A percentile compares a stretch with the other conserved stretches of the same genome.
Conservation (phyloP, 805 yeast species). For the Wickerhamiella sergipiensis region DNA sequence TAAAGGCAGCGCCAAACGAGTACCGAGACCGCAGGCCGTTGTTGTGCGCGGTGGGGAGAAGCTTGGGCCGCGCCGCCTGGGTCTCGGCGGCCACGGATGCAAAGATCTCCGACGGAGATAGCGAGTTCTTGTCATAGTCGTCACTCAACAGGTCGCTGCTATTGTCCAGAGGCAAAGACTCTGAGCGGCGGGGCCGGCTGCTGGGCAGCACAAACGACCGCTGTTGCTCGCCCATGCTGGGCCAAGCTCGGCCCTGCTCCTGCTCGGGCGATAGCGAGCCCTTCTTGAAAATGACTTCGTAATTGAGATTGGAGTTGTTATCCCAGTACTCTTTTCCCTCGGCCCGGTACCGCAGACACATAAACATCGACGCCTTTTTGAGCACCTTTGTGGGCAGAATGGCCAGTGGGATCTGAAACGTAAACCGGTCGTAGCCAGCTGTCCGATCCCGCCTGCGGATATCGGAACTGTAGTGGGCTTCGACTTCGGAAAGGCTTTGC, state of each 20-base stretch:
- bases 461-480: slow-evolving; percentile 47
- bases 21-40: slow-evolving; percentile 18
- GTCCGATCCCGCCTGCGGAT: slow-evolving; percentile 21
- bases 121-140: not conserved
- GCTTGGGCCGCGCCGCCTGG: slow-evolving; percentile 1
- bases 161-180: not conserved
- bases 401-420: slow-evolving; percentile 39
- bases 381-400: slow-evolving; percentile 22
- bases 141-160: not conserved
- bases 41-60: not conserved
- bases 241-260: not conserved
- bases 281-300: slow-evolving; percentile 34
- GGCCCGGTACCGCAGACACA: slow-evolving; percentile 47
- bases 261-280: slow-evolving; percentile 9
- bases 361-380: slow-evolving; percentile 24
- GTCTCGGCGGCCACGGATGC: slow-evolving; percentile 5
- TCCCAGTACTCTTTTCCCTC: slow-evolving; percentile 57
- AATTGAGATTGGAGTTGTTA: slow-evolving; percentile 50
- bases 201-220: slow-evolving; percentile 1
- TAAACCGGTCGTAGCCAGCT: slow-evolving; percentile 45
- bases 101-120: slow-evolving; percentile 2
- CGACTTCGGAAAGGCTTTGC: slow-evolving; percentile 59
- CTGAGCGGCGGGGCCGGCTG: not conserved
- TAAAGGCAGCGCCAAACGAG: slow-evolving; percentile 21
- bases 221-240: not conserved